Conservation (phyloP, 2,329 filamentous ascomycete genomes). For the Aureobasidium sp. region DNA sequence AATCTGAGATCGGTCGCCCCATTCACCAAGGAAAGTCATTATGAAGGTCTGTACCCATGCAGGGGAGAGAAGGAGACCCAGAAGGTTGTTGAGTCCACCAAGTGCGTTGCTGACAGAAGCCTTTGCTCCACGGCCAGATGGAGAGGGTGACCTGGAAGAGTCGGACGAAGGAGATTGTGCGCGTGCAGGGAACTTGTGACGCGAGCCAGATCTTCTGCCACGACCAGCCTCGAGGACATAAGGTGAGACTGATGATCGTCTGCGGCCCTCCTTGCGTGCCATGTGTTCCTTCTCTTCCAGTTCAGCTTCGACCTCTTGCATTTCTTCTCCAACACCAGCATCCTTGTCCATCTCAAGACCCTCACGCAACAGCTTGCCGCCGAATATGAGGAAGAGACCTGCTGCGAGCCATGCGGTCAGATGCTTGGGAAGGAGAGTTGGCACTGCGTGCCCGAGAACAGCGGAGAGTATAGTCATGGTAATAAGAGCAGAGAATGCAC, state of each 20-base stretch:
- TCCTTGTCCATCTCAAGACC: conserved; percentile 72
- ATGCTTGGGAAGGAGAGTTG: conserved; percentile 79
- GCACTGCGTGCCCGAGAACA: conserved; percentile 83
- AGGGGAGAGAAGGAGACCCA: conserved; percentile 79
- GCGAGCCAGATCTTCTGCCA: conserved; percentile 56
- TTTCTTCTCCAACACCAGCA: conserved; percentile 90
- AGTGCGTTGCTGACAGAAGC: conserved; percentile 42
- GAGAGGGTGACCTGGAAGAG: conserved; percentile 6
- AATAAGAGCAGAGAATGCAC: conserved; percentile 83
- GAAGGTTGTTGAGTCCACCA: conserved; percentile 73
- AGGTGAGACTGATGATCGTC: conserved; percentile 56
- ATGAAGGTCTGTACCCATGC: conserved; percentile 98
- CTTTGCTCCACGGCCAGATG: conserved; percentile 12
- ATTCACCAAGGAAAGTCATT: conserved; percentile 98
- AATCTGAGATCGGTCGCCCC: conserved; percentile 96
- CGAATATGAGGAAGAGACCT: conserved; percentile 68
- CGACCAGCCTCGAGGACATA: conserved; percentile 76
- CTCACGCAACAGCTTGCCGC: conserved; percentile 63
- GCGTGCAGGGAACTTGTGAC: conserved; percentile 16
- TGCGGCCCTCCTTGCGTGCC: conserved; percentile 53
- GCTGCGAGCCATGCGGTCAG: conserved; percentile 83
- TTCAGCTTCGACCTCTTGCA: conserved; percentile 94
- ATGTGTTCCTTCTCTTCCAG: conserved; percentile 84
- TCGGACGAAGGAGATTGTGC: conserved; percentile 14
- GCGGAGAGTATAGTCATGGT: conserved; percentile 95